Conservation (phyloP, 805 yeast genomes). For the Cyberlindnera suaveolens region DNA sequence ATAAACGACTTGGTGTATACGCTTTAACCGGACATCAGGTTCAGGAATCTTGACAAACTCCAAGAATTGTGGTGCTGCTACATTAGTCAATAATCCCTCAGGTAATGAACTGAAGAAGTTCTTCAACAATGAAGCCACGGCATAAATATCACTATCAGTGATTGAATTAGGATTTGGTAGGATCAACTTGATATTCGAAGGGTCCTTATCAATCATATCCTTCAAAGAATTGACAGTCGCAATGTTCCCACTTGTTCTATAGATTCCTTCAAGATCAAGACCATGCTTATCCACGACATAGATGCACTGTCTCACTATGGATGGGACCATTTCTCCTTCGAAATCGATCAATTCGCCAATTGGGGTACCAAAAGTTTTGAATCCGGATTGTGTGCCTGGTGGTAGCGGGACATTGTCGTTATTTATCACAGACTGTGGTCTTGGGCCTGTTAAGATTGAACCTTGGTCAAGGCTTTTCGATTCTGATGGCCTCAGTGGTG, state of each 20-base stretch:
- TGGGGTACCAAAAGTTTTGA: conserved; percentile 74
- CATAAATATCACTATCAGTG: conserved; percentile 75
- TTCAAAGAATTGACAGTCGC: conserved; percentile 67
- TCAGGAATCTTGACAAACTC: conserved; percentile 67
- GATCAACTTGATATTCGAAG: conserved; percentile 53
- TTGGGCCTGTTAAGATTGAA: conserved; percentile 21
- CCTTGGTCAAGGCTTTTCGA: conserved; percentile 8
- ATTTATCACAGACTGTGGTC: conserved; percentile 25
- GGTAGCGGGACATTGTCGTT: conserved; percentile 23
- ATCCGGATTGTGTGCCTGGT: conserved; percentile 23
- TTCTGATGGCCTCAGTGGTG: conserved; percentile 15
- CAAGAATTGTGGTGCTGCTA: conserved; percentile 54
- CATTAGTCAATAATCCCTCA: conserved; percentile 72
- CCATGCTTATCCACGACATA: conserved; percentile 84
- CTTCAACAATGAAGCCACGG: conserved; percentile 84
- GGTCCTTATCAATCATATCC: conserved; percentile 68
- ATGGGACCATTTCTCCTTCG: conserved; percentile 90
- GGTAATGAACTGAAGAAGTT: conserved; percentile 80
- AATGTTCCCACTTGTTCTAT: conserved; percentile 77
- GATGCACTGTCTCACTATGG: conserved; percentile 83
- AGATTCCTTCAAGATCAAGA: conserved; percentile 79
- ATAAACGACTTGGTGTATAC: conserved; percentile 79
- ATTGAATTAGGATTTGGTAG: conserved; percentile 49
- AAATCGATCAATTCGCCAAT: conserved; percentile 69
- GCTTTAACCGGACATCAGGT: conserved; percentile 56